Conservation (phyloP, 305 asterid species). For the Striga hermonthica region DNA sequence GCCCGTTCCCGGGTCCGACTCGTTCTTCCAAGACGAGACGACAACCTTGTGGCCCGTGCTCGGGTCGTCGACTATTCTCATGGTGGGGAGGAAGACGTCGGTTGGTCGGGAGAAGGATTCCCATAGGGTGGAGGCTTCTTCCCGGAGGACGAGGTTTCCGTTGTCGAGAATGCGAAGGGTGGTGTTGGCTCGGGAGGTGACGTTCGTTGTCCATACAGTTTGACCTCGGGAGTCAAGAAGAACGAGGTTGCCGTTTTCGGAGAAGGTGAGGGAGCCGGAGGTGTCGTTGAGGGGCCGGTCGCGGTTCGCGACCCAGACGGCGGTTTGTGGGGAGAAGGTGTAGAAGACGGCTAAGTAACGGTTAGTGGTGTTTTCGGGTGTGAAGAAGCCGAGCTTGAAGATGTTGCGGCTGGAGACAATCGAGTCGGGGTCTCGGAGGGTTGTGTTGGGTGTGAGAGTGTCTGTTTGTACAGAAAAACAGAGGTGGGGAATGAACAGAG, state of each 20-base stretch:
- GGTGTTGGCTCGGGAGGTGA: conserved; percentile 13
- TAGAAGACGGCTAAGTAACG: conserved; percentile 38
- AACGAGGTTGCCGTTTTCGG: conserved; percentile 31
- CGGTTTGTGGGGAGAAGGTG: conserved; percentile 22
- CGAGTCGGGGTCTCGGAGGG: conserved; percentile 27
- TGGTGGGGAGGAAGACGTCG: conserved; percentile 27
- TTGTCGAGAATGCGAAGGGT: conserved; percentile 29
- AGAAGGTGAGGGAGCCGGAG: conserved; percentile 23
- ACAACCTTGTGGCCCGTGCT: conserved; percentile 29
- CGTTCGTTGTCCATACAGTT: conserved; percentile 36
- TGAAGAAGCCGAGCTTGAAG: conserved; percentile 42
- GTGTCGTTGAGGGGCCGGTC: conserved; percentile 34
- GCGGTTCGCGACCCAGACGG: conserved; percentile 42
- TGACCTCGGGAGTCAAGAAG: conserved; percentile 17
- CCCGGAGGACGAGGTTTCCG: conserved; percentile 46
- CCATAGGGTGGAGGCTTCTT: conserved; percentile 37
- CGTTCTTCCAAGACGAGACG: conserved; percentile 35
- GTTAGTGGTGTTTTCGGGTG: conserved; percentile 35
- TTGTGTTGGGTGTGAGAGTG: conserved; percentile 21
- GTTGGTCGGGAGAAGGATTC: conserved; percentile 38
- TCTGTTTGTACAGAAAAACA: conserved; percentile 31
- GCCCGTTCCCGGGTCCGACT: conserved; percentile 33
- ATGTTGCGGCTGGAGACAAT: conserved; percentile 7
- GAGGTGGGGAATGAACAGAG: not conserved
- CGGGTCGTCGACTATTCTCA: conserved; percentile 31